Evolutionary conservation across 768 basidiomycete species (phyloP), one percentile per base, ranked within the genome.

Genomic region (Rhizopogon vinicolor): DNA sequence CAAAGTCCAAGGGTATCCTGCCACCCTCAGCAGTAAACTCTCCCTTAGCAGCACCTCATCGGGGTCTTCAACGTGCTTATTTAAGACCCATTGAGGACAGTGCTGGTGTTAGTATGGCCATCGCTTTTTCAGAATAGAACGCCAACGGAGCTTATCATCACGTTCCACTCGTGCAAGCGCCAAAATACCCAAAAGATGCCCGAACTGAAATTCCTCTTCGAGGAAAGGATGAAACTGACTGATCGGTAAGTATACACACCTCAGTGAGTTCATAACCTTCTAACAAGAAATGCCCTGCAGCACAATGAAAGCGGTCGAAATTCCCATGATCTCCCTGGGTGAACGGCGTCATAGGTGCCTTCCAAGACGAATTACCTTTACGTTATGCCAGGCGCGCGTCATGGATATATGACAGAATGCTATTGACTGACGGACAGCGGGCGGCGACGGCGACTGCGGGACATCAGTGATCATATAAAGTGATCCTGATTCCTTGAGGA

Each of bases 321-420:
- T 66, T 85, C n/a, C 72, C 73, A 4, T 85, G 82, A 83, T 76
- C 73, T 52, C 77, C 83, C 0, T 85, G 82, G 67, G 60, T 82
- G 35, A 68, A 70, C 10, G 78, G 78, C 4, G 64, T 81, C 5
- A 56, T 82, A 29, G 67, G 75, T 46, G 68, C 66, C 2, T 79
- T 83, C 62, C 59, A 72, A 41, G 84, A 85, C 63, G 31, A 64
- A 0, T 59, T 65, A 79, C 56, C 60, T 81, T n/a, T 84, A 85
- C 60, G 60, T 79, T 37, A 64, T 78, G 62, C 66, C 80, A 0
- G 69, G 73, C 33, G 77, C 75, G 1, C 75, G 72, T 18, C 7
- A 33, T 8, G 31, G 9, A 33, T 33, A 9, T 9, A 33, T 33
- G 9, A 33, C 31, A 9, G 31, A 5, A 33, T 33, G 31, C 22